phyloP scores from a whole-genome alignment of 2,329 filamentous ascomycete species.

The Colletotrichum brevisporum region DNA sequence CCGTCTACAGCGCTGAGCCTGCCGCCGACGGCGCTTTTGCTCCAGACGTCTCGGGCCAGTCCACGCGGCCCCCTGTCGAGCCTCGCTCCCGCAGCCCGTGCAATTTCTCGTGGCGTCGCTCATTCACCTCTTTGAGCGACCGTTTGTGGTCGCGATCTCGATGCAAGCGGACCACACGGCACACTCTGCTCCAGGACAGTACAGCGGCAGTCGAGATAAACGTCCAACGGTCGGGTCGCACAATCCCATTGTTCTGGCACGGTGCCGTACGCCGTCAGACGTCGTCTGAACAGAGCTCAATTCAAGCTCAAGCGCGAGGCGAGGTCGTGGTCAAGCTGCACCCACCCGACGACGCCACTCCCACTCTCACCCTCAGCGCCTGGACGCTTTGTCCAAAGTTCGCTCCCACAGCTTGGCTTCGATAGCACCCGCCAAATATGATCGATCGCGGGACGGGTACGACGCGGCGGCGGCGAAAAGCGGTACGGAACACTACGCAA shows the following conservation, averaged over 20 bases:
- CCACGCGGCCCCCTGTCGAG: slow-evolving; percentile 21
- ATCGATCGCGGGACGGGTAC: slow-evolving; percentile 36
- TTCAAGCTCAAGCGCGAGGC: too few species aligned
- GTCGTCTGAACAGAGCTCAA: slow-evolving; percentile 30
- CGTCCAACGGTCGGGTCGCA: slow-evolving; percentile 29
- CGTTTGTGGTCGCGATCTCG: slow-evolving; percentile 16
- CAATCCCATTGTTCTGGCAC: slow-evolving; percentile 35
- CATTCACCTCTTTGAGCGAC: slow-evolving; percentile 10
- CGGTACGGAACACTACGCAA: slow-evolving; percentile 36
- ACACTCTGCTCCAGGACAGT: too few species aligned
- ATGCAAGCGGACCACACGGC: not conserved
- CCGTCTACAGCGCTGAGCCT: too few species aligned
- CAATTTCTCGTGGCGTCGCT: slow-evolving; percentile 16
- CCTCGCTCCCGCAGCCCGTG: not conserved
- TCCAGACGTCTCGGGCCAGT: slow-evolving; percentile 26
- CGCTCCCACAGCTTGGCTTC: slow-evolving; percentile 9
- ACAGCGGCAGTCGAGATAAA: slow-evolving; percentile 14
- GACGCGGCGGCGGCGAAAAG: slow-evolving; percentile 26
- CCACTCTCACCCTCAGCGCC: not conserved
- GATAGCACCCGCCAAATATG: slow-evolving; percentile 35
- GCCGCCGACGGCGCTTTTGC: slow-evolving; percentile 23
- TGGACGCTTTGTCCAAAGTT: slow-evolving; percentile 23
- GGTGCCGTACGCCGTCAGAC: slow-evolving; percentile 9
- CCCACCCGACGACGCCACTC: slow-evolving; percentile 24
- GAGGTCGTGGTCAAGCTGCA: slow-evolving; percentile 16